Base-by-base conservation (phyloP, 139 green algal genomes). In the Coelastrella sp. region DNA sequence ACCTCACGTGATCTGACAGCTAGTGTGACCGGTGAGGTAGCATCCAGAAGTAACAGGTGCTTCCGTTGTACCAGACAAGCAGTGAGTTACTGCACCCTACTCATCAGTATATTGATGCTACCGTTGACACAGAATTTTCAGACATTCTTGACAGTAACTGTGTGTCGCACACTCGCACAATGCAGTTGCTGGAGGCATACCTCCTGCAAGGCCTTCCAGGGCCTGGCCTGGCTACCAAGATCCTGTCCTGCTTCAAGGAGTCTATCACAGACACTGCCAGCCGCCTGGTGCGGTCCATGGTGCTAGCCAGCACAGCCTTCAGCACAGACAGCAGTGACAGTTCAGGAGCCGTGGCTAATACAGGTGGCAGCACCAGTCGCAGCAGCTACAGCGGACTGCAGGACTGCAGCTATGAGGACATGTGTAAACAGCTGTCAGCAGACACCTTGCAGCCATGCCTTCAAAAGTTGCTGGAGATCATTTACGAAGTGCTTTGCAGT, bases 131-230 rank as follows among this genome's bases (percentile, higher is more conserved):
- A 47, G 32, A 47, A 47, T 47, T 47, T 47, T 47, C 32, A 47
- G 32, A 47, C 32, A 47, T 47, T 47, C 32, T 47, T 47, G 32
- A 47, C 32, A 47, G 32, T 47, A 47, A 47, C n/a, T 3, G 71
- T 32, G 71, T 10, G 61, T 71, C 61, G 61, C 3, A 19, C 61
- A 71, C 61, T 71, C 61, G 3, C 3, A 71, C 11, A 71, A 13
- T 78, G 19, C 90, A 96, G 94, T 87, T 96, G 80, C 74, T 96
- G 90, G 93, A 95, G 85, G 93, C 87, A 61, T 96, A 94, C 87
- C 59, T 96, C 87, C 91, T 96, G 58, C 93, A 95, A 85, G 92
- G 91, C 84, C 91, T 93, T 17, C 76, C 80, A 20, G 84, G 87
- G 60, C 16, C 66, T 14, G 57, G 77, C 5, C 90, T 95, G 32